Conservation (phyloP, 768 basidiomycete genomes). For the Daedaleopsis sinensis region DNA sequence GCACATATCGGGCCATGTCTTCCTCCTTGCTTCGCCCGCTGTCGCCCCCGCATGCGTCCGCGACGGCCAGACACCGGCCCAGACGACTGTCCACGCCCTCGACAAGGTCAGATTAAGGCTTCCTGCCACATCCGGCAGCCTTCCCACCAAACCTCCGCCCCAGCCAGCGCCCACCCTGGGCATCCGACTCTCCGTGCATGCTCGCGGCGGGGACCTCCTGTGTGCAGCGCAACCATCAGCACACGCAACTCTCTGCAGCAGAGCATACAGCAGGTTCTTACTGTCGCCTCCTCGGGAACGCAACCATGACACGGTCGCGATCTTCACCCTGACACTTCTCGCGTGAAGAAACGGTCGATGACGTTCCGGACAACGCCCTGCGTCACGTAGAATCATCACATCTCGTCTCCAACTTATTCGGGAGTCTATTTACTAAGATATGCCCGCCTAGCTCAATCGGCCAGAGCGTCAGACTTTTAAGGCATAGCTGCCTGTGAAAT, state of each 20-base stretch:
- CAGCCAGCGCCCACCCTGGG: neutral
- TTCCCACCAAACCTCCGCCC: neutral
- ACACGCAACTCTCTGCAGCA: neutral
- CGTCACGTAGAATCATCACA: neutral
- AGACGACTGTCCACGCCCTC: neutral
- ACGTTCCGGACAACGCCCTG: neutral
- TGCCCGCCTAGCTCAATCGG: conserved; percentile 70
- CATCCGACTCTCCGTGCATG: neutral
- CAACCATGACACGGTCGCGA: neutral
- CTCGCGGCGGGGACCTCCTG: neutral
- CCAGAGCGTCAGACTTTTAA: conserved; percentile 70
- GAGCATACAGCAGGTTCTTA: neutral
- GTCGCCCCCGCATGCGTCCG: neutral
- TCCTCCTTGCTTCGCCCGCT: conserved; percentile 1
- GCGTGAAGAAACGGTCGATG: neutral
- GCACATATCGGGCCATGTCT: conserved; percentile 5
- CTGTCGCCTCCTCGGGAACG: neutral
- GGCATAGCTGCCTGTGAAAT: conserved; percentile 29
- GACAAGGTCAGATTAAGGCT: neutral
- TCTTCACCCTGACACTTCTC: neutral
- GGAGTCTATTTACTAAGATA: no score
- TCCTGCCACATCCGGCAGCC: neutral
- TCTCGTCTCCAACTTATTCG: no score
- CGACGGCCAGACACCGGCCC: no score
- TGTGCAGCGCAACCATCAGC: neutral